Conservation (phyloP, 2,329 filamentous ascomycete genomes). For the Phaeophleospora eucalypticola region DNA sequence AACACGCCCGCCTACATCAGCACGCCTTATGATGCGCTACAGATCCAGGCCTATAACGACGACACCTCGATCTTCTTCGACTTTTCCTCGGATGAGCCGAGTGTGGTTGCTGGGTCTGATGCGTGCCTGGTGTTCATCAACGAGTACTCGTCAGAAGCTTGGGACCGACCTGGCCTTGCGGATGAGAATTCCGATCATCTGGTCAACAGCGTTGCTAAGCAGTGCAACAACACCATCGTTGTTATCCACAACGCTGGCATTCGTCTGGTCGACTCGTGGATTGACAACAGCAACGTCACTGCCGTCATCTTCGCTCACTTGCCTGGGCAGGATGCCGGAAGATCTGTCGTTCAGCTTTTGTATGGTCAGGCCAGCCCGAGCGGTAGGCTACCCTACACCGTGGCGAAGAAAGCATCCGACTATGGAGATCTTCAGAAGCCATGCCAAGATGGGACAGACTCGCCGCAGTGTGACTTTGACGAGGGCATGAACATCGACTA, state of each 20-base stretch:
- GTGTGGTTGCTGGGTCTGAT: conserved; percentile 42
- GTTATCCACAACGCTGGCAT: conserved; percentile 62
- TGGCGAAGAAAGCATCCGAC: conserved; percentile 54
- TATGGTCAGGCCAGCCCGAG: conserved; percentile 57
- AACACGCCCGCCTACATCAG: conserved; percentile 33
- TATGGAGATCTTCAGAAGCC: conserved; percentile 47
- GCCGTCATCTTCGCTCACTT: conserved; percentile 61
- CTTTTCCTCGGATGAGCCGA: conserved; percentile 47
- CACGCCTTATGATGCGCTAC: conserved; percentile 35
- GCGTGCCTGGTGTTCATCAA: conserved; percentile 59
- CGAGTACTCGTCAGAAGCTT: conserved; percentile 40
- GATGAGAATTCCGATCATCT: conserved; percentile 51
- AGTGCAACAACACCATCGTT: conserved; percentile 61
- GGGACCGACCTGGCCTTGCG: conserved; percentile 35
- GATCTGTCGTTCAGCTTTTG: conserved; percentile 52
- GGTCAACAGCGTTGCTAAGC: conserved; percentile 54
- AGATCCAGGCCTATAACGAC: conserved; percentile 43
- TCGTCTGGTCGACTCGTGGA: conserved; percentile 57
- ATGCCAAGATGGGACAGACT: conserved; percentile 20
- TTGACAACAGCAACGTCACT: conserved; percentile 61
- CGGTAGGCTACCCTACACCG: conserved; percentile 59
- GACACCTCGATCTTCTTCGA: conserved; percentile 59
- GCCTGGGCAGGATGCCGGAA: conserved; percentile 60
- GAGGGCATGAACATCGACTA: conserved; percentile 39
- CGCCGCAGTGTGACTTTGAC: conserved; percentile 32